These are phyloP conservation scores for Colletotrichum echinochloae DNA, from an alignment of 2,329 filamentous ascomycete genomes.

Conservation along the genomic window DNA sequence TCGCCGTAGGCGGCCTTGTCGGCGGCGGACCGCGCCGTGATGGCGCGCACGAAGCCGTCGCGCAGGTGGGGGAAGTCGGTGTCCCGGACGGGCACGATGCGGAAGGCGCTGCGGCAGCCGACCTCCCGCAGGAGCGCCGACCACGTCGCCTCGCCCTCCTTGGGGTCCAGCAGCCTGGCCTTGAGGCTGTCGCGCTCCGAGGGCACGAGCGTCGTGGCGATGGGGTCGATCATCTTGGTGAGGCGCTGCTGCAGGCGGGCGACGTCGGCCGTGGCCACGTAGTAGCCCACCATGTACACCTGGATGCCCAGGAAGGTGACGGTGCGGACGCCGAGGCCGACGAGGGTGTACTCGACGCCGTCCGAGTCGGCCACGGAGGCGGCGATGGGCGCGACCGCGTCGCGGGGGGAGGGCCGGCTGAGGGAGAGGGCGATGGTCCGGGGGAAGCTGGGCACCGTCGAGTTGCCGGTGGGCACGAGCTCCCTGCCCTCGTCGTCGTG, in stretches of 20 bases:
- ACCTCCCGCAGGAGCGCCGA: conserved; percentile 73
- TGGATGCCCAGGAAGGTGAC: conserved; percentile 92
- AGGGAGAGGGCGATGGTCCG: conserved; percentile 74
- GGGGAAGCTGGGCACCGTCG: conserved; percentile 83
- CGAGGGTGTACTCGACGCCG: conserved; percentile 82
- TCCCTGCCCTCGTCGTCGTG: conserved; percentile 78
- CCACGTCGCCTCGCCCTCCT: conserved; percentile 80
- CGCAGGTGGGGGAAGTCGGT: conserved; percentile 94
- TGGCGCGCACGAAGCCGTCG: conserved; percentile 89
- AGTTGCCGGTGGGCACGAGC: conserved; percentile 84
- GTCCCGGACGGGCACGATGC: conserved; percentile 90
- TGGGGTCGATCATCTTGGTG: conserved; percentile 78
- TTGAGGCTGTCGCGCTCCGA: conserved; percentile 83
- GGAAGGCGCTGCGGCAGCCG: conserved; percentile 80
- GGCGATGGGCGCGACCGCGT: conserved; percentile 49
- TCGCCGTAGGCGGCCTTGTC: conserved; percentile 69
- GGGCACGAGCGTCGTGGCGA: conserved; percentile 85
- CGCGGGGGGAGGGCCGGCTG: conserved; percentile 43
- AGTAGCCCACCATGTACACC: conserved; percentile 95
- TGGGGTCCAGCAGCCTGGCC: conserved; percentile 75
- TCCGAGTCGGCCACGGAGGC: conserved; percentile 54
- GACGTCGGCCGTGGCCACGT: conserved; percentile 87
- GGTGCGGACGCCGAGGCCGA: conserved; percentile 88
- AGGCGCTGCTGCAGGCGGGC: conserved; percentile 82
- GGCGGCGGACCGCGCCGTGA: conserved; percentile 77